Evolutionary conservation across 176 grass and related monocot genomes (phyloP).

Genomic region (Alopecurus myosuroides): DNA sequence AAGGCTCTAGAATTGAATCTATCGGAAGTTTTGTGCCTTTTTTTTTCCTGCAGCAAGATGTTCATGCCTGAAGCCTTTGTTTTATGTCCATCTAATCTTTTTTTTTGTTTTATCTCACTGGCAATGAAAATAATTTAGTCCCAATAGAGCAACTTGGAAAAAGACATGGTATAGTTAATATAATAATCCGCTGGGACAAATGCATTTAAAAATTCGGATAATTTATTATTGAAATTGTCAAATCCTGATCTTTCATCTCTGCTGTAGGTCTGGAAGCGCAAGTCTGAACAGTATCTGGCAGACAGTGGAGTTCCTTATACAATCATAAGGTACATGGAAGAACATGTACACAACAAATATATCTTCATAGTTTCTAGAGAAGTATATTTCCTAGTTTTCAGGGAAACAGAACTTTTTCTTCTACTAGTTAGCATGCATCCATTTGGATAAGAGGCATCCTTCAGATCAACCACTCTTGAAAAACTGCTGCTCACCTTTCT

Average conservation of each 20-base stretch:
- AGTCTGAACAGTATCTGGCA: slow-evolving; percentile 84
- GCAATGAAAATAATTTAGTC: neutral
- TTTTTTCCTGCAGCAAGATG: neutral
- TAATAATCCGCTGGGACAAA: neutral
- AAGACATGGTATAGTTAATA: neutral
- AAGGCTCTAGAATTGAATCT: neutral
- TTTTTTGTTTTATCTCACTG: neutral
- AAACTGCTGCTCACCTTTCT: neutral
- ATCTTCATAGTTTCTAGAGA: neutral
- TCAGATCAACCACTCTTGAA: neutral
- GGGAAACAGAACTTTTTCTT: neutral
- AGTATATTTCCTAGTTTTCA: neutral
- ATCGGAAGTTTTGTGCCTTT: neutral
- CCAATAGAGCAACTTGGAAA: neutral
- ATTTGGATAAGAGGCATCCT: neutral
- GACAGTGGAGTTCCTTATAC: slow-evolving; percentile 74
- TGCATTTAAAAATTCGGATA: neutral
- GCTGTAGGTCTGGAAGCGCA: slow-evolving; percentile 79
- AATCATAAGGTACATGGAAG: slow-evolving; percentile 54
- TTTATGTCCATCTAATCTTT: neutral
- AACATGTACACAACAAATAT: neutral
- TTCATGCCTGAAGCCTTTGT: neutral
- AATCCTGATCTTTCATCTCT: neutral
- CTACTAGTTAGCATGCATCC: neutral
- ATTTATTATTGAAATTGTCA: neutral